Evolutionary conservation across 805 yeast species (phyloP), one percentile per base, ranked within the genome.

Genomic region (Kuraishia ogatae): DNA sequence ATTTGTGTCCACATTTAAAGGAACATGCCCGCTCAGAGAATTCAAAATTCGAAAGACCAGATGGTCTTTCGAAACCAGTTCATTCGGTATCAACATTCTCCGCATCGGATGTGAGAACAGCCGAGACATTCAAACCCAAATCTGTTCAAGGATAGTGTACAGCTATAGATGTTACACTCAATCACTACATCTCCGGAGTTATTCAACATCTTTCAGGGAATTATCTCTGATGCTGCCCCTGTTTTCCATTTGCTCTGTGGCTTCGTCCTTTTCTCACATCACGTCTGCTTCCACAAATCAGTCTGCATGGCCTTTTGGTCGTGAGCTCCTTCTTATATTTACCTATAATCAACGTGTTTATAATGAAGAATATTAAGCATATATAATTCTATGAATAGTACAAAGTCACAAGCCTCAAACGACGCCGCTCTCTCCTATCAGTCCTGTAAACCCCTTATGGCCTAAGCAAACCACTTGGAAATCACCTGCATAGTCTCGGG

Each of bases 401-500:
- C 43, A 35, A 13, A 35, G n/a, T 35, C 43, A 35, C 13, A 13
- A 8, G 6, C 43, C 13, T 26, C 29, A 26, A 26, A 26, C 29
- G 29, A 26, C 17, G 43, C 43, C 43, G 13, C 49, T 17, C 49
- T 66, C 39, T 46, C 51, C 8, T 46, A 15, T 20, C 15, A 50
- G 56, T 58, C 46, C 55, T 57, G n/a, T 24, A 24, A 50, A 28
- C 21, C 35, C 7, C 17, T 15, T 8, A 13, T 35, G 6, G 4
- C 26, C 39, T 28, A 48, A 17, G 55, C 47, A 24, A 53, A 53
- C 55, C 55, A 53, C 23, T 53, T 53, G 26, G 50, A 48, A 19
- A 53, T 83, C 83, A 51, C 82, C 56, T 77, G 78, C 65, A 82
- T 80, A 35, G 83, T 76, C 51, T 82, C 87, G 2, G 80, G 72